A percentile compares a stretch with the other conserved stretches of the same genome.
These are phyloP conservation scores for Candida frijolesensis DNA, from an alignment of 1,139 yeast genomes.

Conservation along the genomic window DNA sequence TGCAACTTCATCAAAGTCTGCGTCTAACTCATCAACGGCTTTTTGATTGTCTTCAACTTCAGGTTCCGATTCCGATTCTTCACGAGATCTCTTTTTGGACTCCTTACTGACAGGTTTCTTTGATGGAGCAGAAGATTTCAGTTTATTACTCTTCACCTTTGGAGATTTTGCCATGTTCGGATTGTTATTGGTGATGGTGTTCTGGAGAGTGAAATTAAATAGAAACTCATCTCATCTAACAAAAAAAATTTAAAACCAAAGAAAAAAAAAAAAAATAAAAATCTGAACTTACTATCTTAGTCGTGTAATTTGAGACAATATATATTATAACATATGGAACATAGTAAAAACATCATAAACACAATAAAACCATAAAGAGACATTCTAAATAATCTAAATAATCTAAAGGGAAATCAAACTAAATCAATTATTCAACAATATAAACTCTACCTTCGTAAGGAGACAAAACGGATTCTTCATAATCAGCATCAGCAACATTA, in stretches of 20 bases:
- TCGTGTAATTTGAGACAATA: not conserved
- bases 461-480: slow-evolving; percentile 25
- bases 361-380: not conserved
- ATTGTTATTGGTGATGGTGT: slow-evolving; percentile 1
- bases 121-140: not conserved
- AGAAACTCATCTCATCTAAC: slow-evolving; percentile 32
- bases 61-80: slow-evolving; percentile 19
- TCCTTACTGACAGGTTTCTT: not conserved
- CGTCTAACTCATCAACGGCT: slow-evolving; percentile 51
- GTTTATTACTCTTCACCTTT: slow-evolving; percentile 7
- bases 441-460: slow-evolving; percentile 39
- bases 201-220: not conserved
- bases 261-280: not conserved
- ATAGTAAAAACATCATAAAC: not conserved
- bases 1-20: slow-evolving; percentile 59
- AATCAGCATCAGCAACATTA: slow-evolving; percentile 22
- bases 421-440: slow-evolving; percentile 18
- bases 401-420: not conserved
- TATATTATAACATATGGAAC: not conserved
- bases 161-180: slow-evolving; percentile 15
- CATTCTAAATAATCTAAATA: not conserved
- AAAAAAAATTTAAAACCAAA: not conserved
- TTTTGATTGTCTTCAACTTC: slow-evolving; percentile 43
- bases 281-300: not conserved
- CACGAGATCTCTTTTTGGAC: slow-evolving; percentile 14